phyloP scores from a whole-genome alignment of 2,329 filamentous ascomycete genomes.

The Fusarium sp. region DNA sequence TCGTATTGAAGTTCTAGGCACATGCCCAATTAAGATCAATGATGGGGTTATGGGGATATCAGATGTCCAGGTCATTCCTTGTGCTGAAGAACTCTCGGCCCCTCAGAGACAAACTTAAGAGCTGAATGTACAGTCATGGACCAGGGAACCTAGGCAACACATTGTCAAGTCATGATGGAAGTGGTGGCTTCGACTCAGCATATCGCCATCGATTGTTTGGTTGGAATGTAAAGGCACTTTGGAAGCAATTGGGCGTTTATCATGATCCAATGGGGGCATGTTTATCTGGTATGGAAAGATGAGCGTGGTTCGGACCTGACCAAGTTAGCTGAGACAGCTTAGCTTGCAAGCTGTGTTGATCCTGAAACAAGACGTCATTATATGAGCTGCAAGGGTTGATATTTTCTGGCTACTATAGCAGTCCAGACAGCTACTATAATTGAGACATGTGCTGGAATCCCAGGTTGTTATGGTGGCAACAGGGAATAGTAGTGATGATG shows the following conservation, averaged over 20 bases:
- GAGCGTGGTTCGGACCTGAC: not conserved
- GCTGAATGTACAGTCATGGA: slow-evolving; percentile 22
- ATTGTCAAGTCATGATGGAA: not conserved
- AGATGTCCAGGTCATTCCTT: not conserved
- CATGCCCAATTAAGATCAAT: not conserved
- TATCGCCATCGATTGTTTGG: slow-evolving; percentile 5
- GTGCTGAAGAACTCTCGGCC: slow-evolving; percentile 24
- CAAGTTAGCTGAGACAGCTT: slow-evolving; percentile 28
- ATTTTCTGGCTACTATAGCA: not conserved
- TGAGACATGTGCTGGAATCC: slow-evolving; percentile 32
- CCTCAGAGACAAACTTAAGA: not conserved
- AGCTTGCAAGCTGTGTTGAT: slow-evolving; percentile 22
- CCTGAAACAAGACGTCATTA: slow-evolving; percentile 42
- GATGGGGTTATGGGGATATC: not conserved
- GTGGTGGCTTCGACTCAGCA: slow-evolving; percentile 7
- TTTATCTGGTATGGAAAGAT: slow-evolving; percentile 23
- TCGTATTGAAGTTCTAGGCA: not conserved
- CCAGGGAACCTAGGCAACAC: slow-evolving; percentile 32
- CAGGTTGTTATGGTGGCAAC: slow-evolving; percentile 32
- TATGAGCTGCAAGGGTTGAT: slow-evolving; percentile 19
- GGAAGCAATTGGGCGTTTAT: slow-evolving; percentile 16
- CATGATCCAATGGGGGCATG: slow-evolving; percentile 16
- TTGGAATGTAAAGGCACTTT: slow-evolving; percentile 27
- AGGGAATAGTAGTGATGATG: slow-evolving; percentile 9
- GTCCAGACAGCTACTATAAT: not conserved